A percentile compares a stretch with the other conserved stretches of the same genome.
phyloP scores from a whole-genome alignment of 83 land plant genomes.

The Thuja plicata region DNA sequence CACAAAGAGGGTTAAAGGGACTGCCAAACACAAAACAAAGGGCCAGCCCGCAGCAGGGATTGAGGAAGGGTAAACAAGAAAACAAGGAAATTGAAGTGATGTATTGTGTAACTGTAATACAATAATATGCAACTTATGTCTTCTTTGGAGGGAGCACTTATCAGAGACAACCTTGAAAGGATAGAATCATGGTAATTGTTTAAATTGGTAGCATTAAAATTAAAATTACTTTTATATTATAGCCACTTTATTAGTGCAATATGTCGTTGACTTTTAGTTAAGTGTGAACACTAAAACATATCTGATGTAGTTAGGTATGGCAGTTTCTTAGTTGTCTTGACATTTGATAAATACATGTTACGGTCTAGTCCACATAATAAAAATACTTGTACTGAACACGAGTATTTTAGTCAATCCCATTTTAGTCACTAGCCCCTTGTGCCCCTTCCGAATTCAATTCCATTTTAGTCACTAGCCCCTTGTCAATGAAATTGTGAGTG shows the following conservation, averaged over 20 bases:
- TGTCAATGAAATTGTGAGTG: too few relatives aligned
- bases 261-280: neutral
- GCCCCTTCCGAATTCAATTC: too few relatives aligned
- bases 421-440: too few relatives aligned
- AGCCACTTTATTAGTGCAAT: neutral
- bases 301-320: neutral
- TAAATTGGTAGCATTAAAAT: neutral
- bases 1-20: too few relatives aligned
- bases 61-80: neutral
- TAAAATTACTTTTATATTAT: neutral
- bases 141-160: neutral
- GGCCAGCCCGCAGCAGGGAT: too few relatives aligned
- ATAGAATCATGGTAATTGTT: neutral
- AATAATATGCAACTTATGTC: neutral
- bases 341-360: neutral
- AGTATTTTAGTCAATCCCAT: too few relatives aligned
- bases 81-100: neutral
- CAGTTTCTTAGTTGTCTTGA: neutral
- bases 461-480: too few relatives aligned
- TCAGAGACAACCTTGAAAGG: neutral
- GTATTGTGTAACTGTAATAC: too few relatives aligned
- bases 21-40: too few relatives aligned
- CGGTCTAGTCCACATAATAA: too few relatives aligned
- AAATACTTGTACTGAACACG: too few relatives aligned
- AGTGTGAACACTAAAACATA: neutral